Conservation (phyloP, 2,329 filamentous ascomycete genomes). For the Davidsoniella virescens region DNA sequence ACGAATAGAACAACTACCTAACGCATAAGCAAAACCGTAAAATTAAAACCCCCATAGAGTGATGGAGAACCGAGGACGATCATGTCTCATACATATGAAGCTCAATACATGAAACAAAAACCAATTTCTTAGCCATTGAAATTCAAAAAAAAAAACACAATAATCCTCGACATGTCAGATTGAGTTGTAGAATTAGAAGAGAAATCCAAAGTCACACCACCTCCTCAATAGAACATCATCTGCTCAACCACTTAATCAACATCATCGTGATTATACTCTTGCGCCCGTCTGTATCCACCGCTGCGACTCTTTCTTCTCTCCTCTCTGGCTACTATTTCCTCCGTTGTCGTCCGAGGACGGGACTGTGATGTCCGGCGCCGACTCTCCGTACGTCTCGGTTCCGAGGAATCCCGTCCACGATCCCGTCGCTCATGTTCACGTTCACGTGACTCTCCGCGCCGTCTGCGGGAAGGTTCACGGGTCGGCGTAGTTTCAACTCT, state of each 20-base stretch:
- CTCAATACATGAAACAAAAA: too few relatives aligned
- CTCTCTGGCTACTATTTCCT: conserved; percentile 22
- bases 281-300: conserved; percentile 7
- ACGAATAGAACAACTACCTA: too few relatives aligned
- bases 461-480: conserved; percentile 5
- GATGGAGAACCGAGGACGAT: too few relatives aligned
- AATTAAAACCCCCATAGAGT: too few relatives aligned
- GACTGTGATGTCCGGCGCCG: conserved; percentile 9
- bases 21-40: too few relatives aligned
- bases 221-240: not conserved
- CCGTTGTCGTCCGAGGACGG: conserved; percentile 14
- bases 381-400: not conserved
- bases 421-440: not conserved
- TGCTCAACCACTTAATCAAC: conserved; percentile 1
- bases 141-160: not conserved
- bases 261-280: conserved; percentile 5
- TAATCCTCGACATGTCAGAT: not conserved
- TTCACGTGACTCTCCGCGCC: conserved; percentile 4
- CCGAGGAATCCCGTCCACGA: not conserved
- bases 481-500: conserved; percentile 8
- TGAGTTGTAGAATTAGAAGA: not conserved
- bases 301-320: conserved; percentile 18
- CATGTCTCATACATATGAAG: too few relatives aligned
- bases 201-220: not conserved
- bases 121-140: too few relatives aligned